Conservation (phyloP, 1,284 basidiomycete genomes). For the Coniferiporia weirii region DNA sequence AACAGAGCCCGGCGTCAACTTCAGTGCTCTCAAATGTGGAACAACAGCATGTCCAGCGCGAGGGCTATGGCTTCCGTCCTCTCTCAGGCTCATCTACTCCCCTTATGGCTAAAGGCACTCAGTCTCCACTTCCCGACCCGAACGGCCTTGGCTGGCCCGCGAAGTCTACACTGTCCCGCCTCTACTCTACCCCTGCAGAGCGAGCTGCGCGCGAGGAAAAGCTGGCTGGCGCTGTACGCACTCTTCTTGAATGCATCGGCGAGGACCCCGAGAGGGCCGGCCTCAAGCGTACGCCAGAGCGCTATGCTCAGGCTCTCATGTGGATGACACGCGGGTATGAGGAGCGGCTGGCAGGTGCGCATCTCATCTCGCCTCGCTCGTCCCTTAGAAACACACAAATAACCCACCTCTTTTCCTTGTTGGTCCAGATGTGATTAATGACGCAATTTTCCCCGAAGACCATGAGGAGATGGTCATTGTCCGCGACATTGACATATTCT, state of each 20-base stretch:
- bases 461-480: constrained; percentile 99
- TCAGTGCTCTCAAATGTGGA: constrained; percentile 5
- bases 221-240: constrained; percentile 82
- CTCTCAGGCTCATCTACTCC: constrained; percentile 67
- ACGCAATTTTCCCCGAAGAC: constrained; percentile 98
- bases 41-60: constrained; percentile 32
- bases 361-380: constrained; percentile 14
- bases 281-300: constrained; percentile 84
- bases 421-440: constrained; percentile 88
- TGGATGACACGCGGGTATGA: constrained; percentile 99
- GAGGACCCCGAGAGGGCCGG: constrained; percentile 97
- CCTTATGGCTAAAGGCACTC: constrained; percentile 22
- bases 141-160: constrained; percentile 95
- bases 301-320: constrained; percentile 95
- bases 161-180: constrained; percentile 82
- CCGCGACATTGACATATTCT: constrained; percentile 95
- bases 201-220: constrained; percentile 68
- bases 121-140: constrained; percentile 64
- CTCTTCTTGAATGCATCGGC: constrained; percentile 94
- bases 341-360: constrained; percentile 78
- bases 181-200: constrained; percentile 76
- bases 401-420: background rate
- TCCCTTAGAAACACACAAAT: background rate
- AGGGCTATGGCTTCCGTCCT: constrained; percentile 79
- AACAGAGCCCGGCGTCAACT: constrained; percentile 4